Percentiles rank a stretch among this genome's conserved stretches.
phyloP scores from a whole-genome alignment of 2,329 filamentous ascomycete species.

The Pseudomassariella vexata region DNA sequence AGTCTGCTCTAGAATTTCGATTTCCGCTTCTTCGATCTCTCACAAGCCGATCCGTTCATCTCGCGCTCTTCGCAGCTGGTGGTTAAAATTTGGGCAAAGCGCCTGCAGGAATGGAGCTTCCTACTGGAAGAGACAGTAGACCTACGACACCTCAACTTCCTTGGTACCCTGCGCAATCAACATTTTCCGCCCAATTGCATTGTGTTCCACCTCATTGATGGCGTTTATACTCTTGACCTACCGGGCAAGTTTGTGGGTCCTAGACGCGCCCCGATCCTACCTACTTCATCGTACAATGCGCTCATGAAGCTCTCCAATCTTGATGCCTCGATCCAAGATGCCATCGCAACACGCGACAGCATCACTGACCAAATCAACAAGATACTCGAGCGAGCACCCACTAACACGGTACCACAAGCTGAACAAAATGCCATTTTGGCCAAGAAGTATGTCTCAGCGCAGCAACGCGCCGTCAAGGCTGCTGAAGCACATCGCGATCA shows the following conservation, averaged over 20 bases:
- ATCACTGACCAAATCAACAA: constrained; percentile 74
- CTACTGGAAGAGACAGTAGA: constrained; percentile 69
- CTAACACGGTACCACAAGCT: constrained; percentile 40
- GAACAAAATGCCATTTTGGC: constrained; percentile 43
- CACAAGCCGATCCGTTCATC: constrained; percentile 53
- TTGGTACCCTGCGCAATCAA: constrained; percentile 65
- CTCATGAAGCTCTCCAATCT: constrained; percentile 85
- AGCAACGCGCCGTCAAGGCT: constrained; percentile 60
- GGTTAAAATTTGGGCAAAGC: constrained; percentile 69
- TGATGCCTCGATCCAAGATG: constrained; percentile 87
- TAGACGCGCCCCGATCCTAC: constrained; percentile 43
- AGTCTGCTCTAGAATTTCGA: constrained; percentile 65
- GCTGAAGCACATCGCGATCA: constrained; percentile 61
- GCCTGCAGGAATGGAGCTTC: constrained; percentile 48
- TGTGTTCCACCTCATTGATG: constrained; percentile 79
- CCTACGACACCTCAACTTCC: constrained; percentile 68
- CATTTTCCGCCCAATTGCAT: constrained; percentile 77
- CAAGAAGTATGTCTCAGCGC: constrained; percentile 51
- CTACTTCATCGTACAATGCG: constrained; percentile 78
- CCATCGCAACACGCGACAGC: constrained; percentile 67
- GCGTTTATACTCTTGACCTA: constrained; percentile 76
- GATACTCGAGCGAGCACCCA: constrained; percentile 37
- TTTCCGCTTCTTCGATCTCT: constrained; percentile 79
- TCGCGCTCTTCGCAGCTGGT: constrained; percentile 61
- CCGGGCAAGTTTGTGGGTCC: constrained; percentile 44